Evolutionary conservation across 2,329 filamentous ascomycete genomes (phyloP).

Genomic region (Cladophialophora yegresii): DNA sequence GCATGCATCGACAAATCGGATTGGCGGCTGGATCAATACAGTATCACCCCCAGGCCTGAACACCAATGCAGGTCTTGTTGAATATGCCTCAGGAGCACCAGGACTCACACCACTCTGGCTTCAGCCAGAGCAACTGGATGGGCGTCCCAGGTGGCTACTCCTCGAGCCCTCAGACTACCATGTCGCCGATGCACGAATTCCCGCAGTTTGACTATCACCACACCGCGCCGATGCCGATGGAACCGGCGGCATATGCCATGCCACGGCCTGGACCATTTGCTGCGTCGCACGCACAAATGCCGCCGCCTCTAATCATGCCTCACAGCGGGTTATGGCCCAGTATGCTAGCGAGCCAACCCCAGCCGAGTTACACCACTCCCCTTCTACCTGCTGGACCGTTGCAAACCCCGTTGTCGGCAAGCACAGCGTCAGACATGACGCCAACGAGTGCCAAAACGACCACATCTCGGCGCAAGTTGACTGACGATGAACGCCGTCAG

Average conservation of each 20-base stretch:
- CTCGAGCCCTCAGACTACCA: slow-evolving; percentile 46
- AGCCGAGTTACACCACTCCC: slow-evolving; percentile 58
- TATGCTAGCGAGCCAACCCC: slow-evolving; percentile 61
- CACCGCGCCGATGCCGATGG: slow-evolving; percentile 63
- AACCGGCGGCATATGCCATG: slow-evolving; percentile 53
- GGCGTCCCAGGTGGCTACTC: slow-evolving; percentile 49
- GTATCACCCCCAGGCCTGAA: slow-evolving; percentile 17
- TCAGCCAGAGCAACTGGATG: slow-evolving; percentile 50
- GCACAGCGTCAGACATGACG: slow-evolving; percentile 48
- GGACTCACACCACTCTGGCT: slow-evolving; percentile 49
- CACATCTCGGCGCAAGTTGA: slow-evolving; percentile 82
- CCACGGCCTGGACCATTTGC: slow-evolving; percentile 60
- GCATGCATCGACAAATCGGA: slow-evolving; percentile 23
- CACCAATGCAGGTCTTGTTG: slow-evolving; percentile 37
- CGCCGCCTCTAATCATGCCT: slow-evolving; percentile 70
- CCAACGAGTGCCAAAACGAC: slow-evolving; percentile 36
- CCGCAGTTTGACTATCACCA: slow-evolving; percentile 61
- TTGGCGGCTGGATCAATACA: slow-evolving; percentile 10
- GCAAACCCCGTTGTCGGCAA: slow-evolving; percentile 49
- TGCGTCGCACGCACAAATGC: slow-evolving; percentile 46
- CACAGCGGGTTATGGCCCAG: slow-evolving; percentile 68
- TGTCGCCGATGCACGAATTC: slow-evolving; percentile 71
- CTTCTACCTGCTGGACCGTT: slow-evolving; percentile 58
- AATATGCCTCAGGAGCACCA: slow-evolving; percentile 51
- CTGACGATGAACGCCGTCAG: slow-evolving; percentile 80